A percentile compares a stretch with the other conserved stretches of the same genome.
phyloP scores from a whole-genome alignment of 2,329 filamentous ascomycete genomes.

The Botrytis paeoniae region DNA sequence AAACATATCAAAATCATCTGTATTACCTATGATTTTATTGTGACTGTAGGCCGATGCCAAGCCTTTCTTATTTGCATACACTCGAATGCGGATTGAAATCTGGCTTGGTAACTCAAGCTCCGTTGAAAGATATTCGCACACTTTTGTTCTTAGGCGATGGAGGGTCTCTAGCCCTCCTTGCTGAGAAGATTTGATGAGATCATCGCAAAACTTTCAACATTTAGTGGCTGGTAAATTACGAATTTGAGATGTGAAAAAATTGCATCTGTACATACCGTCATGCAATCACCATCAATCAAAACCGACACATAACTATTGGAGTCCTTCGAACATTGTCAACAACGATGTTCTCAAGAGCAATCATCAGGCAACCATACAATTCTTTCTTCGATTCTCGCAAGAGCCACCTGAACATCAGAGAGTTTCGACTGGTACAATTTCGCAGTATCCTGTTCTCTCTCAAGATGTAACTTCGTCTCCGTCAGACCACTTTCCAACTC shows the following conservation, averaged over 20 bases:
- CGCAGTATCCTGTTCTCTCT: constrained; percentile 20
- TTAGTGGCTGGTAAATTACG: background rate
- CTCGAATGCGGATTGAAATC: constrained; percentile 37
- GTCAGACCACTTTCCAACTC: constrained; percentile 17
- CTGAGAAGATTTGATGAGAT: background rate
- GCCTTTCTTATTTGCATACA: constrained; percentile 42
- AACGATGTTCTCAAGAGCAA: background rate
- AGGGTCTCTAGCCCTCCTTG: background rate
- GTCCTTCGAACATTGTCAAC: constrained; percentile 1
- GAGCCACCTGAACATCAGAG: constrained; percentile 1
- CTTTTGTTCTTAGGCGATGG: constrained; percentile 5
- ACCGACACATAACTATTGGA: constrained; percentile 37
- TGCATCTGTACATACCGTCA: constrained; percentile 36
- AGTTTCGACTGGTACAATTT: constrained; percentile 19
- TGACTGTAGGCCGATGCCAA: constrained; percentile 40
- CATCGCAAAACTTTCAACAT: background rate
- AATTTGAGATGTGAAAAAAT: background rate
- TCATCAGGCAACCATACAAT: background rate
- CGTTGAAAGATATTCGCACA: constrained; percentile 17
- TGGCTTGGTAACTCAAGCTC: constrained; percentile 25
- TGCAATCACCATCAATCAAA: constrained; percentile 42
- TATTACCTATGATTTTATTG: constrained; percentile 31
- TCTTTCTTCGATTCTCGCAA: background rate
- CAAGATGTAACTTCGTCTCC: constrained; percentile 20
- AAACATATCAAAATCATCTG: constrained; percentile 35